Evolutionary conservation across 164 flowering plant species (phyloP), one percentile per base, ranked within the genome.

Genomic region (Tetracentron sinense): DNA sequence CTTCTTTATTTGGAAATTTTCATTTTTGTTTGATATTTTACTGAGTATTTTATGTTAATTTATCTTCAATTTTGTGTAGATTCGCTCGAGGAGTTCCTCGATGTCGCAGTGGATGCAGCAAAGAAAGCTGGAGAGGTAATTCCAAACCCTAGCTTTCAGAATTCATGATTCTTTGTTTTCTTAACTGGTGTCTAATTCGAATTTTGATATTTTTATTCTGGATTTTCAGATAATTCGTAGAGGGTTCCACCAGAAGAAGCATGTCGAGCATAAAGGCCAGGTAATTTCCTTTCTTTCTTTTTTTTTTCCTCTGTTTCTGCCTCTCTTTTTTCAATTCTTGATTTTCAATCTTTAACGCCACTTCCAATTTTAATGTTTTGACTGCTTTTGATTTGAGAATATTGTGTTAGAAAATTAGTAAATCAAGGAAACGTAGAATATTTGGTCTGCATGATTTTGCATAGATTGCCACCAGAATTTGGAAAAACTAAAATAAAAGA

Each of bases 221-320:
- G 35, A 31, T 33, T 64, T 78, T 25, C 75, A 92, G 98, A 67
- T 87, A 21, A 93, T 93, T 66, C 85, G 88, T 2, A 62, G 68
- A 28, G 97, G 94, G 15, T 93, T 93, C 67, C 78, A 87, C 61
- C 68, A 70, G 76, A 82, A 81, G 58, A 90, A 93, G 80, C 66
- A 78, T 64, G 85, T 93, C 56, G 97, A 90, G 78, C 94, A 87
- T 55, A 93, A 93, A 77, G 96, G 98, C 71, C 79, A 56, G 89
- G 97, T 92, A 44, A 63, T 54, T 42, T 11, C 20, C 21, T 54
- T 22, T 17, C 16, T 22, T 20, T 61, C 8, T 62, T 12, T 59
- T 8, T 17, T 25, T 67, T 1, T 16, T 60, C 7, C 2, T 42
- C 25, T 26, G 2, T 15, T 63, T 27, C 30, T 14, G 19, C 7